Percentiles rank a stretch among this genome's conserved stretches.
phyloP scores from a whole-genome alignment of 1,284 basidiomycete species.

The Ustilago hordei region DNA sequence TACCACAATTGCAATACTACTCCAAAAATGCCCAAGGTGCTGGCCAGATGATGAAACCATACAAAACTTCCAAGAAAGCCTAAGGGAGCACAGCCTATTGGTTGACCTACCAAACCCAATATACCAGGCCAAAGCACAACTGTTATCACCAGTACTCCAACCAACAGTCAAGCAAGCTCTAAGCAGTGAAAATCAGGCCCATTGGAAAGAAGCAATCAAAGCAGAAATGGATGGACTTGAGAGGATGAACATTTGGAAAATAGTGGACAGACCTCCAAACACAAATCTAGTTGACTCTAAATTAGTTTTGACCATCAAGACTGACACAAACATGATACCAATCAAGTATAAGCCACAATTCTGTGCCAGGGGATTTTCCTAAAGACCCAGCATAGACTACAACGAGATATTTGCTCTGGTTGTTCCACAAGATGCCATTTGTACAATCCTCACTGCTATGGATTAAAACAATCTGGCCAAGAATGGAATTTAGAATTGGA shows the following conservation, averaged over 20 bases:
- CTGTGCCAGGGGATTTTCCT: neutral
- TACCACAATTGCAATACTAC: too few relatives aligned
- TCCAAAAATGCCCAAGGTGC: too few relatives aligned
- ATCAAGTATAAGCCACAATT: neutral
- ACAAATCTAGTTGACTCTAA: neutral
- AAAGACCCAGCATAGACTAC: neutral
- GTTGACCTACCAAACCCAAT: too few relatives aligned
- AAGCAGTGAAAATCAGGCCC: neutral
- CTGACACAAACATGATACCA: neutral
- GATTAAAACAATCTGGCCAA: too few relatives aligned
- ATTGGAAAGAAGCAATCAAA: neutral
- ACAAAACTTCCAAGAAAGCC: too few relatives aligned
- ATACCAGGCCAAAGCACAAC: neutral
- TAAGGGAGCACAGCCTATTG: too few relatives aligned
- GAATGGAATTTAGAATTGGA: neutral
- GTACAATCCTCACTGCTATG: neutral
- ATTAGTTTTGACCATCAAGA: neutral
- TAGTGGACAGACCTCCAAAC: neutral
- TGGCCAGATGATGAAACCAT: too few relatives aligned
- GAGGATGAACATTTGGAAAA: neutral
- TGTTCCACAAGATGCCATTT: neutral
- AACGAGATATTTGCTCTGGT: neutral
- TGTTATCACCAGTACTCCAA: neutral
- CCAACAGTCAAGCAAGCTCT: neutral
- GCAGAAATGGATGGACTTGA: neutral